Evolutionary conservation across 2,329 filamentous ascomycete genomes (phyloP).

Genomic region (Ustilaginoidea virens): DNA sequence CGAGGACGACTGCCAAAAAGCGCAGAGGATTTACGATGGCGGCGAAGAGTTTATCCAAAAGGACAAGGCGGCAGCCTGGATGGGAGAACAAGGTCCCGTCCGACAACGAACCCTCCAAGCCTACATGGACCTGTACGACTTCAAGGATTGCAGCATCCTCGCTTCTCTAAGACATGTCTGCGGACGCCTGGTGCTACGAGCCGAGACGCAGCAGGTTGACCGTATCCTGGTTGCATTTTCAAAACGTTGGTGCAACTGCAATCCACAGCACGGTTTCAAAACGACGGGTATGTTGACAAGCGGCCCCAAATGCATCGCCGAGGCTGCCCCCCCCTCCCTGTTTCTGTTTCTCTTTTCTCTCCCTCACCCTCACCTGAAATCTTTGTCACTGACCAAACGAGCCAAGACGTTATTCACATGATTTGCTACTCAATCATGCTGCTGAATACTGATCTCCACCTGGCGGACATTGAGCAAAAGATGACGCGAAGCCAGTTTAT

Average conservation of each 20-base stretch:
- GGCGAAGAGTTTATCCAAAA: conserved; percentile 68
- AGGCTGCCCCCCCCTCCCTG: no score
- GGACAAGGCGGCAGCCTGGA: conserved; percentile 70
- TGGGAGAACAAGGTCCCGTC: conserved; percentile 58
- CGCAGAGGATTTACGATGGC: conserved; percentile 70
- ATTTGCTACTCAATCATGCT: conserved; percentile 94
- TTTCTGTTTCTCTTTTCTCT: no score
- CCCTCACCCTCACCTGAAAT: no score
- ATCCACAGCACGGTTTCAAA: conserved; percentile 86
- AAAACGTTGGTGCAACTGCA: conserved; percentile 83
- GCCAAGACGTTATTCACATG: conserved; percentile 73
- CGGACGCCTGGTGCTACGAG: conserved; percentile 64
- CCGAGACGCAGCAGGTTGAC: conserved; percentile 93
- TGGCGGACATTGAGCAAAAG: conserved; percentile 89
- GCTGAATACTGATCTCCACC: conserved; percentile 86
- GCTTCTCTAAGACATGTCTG: conserved; percentile 68
- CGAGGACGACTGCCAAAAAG: conserved; percentile 60
- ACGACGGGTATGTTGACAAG: conserved; percentile 45
- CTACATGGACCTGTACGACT: conserved; percentile 90
- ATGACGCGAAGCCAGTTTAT: conserved; percentile 94
- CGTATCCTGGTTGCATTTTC: conserved; percentile 84
- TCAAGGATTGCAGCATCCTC: conserved; percentile 66
- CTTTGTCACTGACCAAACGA: not conserved
- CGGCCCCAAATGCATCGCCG: no score
- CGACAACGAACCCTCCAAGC: conserved; percentile 47